Conservation (phyloP, 257 asterid species). For the Solanum chiquidenum region DNA sequence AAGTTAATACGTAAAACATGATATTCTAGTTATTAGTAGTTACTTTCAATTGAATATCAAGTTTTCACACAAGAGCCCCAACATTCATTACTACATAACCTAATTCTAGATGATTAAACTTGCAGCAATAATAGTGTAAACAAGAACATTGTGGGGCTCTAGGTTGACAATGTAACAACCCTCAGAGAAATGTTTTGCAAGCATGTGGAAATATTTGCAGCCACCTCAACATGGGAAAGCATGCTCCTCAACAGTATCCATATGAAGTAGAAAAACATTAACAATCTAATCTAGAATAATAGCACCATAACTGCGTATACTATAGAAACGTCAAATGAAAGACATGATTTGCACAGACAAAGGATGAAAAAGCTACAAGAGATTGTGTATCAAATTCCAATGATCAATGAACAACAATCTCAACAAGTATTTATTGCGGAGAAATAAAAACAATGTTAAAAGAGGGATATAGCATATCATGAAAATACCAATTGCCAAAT, state of each 20-base stretch:
- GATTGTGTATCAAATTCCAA: neutral
- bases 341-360: neutral
- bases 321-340: neutral
- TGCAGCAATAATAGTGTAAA: neutral
- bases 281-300: neutral
- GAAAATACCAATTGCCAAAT: constrained; percentile 74
- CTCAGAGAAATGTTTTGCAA: neutral
- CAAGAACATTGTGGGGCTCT: neutral
- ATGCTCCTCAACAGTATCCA: neutral
- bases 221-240: neutral
- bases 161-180: neutral
- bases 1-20: neutral
- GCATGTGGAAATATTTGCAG: neutral
- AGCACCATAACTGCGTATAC: neutral
- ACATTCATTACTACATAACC: neutral
- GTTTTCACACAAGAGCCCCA: neutral
- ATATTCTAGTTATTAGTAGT: neutral
- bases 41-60: neutral
- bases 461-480: neutral
- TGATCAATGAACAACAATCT: neutral
- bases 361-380: neutral
- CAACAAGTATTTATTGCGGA: neutral
- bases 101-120: neutral
- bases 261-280: neutral
- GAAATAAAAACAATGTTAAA: neutral